Base-by-base conservation (phyloP, 2,329 filamentous ascomycete genomes). In the Cercospora sesami region DNA sequence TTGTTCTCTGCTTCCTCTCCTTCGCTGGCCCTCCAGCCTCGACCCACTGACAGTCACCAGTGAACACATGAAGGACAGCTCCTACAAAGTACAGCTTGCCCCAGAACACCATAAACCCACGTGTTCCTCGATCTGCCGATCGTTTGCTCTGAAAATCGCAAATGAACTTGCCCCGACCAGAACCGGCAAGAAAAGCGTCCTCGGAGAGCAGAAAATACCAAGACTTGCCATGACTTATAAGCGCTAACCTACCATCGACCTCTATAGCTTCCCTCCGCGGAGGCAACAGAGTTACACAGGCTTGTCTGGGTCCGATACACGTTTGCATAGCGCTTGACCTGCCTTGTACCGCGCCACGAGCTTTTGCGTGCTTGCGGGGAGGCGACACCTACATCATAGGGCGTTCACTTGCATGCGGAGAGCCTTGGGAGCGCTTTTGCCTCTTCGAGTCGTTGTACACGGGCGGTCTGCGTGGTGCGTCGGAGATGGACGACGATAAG, bases 181-280 rank as follows among this genome's bases (percentile, higher is more conserved):
- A 28, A 58, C 14, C 53, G 23, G n/a, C 26, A 28, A 31, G 16
- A n/a, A 39, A 26, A 58, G 26, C 16, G 8, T 18, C 55, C 55
- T 59, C 55, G 28, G 55, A 59, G 28, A 59, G 55, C 55, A 5
- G 28, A 30, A 31, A 31, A 36, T 59, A 31, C 55, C 55, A 59
- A 59, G 55, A 59, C 55, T 59, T 59, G 55, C 55, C 55, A 36
- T 21, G 55, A 59, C 30, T 6, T 59, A 31, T 31, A 59, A 36
- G 55, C 55, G 55, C 31, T 31, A 21, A 58, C 55, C 30, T 33
- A 58, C 55, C 28, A 23, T 26, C 16, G 18, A 39, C 36, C 42
- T 14, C 48, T 53, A 53, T 28, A 53, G 48, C 48, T 53, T 9
- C 48, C 48, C 48, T 53, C 48, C 48, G 48, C 48, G 48, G 48